phyloP scores from a whole-genome alignment of 202 grass and related monocot species.

The Panicum virgatum region DNA sequence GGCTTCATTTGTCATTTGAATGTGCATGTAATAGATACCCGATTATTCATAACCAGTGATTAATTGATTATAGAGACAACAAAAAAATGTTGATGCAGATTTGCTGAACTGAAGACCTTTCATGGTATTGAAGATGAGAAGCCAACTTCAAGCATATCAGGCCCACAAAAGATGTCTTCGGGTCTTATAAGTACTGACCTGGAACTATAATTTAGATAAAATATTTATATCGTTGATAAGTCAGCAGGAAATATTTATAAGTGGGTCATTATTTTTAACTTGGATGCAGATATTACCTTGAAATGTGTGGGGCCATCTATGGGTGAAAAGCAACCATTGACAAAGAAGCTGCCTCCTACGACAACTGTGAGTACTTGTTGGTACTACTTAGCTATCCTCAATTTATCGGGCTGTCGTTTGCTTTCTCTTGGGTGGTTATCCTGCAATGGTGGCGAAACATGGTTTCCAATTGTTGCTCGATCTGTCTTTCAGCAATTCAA shows the following conservation, averaged over 20 bases:
- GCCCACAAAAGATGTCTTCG: constrained; percentile 83
- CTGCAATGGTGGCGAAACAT: not conserved
- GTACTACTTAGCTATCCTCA: constrained; percentile 13
- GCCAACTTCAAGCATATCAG: constrained; percentile 51
- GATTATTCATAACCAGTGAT: constrained; percentile 9
- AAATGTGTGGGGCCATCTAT: constrained; percentile 94
- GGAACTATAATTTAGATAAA: constrained; percentile 11
- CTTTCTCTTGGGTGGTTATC: not conserved
- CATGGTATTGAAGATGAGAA: constrained; percentile 92
- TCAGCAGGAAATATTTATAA: not conserved
- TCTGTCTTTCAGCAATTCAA: constrained; percentile 12
- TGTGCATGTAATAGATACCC: not conserved
- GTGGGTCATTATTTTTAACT: not conserved
- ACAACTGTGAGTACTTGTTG: constrained; percentile 63
- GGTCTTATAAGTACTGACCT: constrained; percentile 69
- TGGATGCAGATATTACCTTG: constrained; percentile 66
- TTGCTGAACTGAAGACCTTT: constrained; percentile 70
- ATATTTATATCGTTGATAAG: not conserved
- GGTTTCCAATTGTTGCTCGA: not conserved
- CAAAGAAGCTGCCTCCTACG: constrained; percentile 77
- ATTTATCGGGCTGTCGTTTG: not conserved
- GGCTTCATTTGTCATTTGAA: constrained; percentile 13
- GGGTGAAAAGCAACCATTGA: constrained; percentile 83
- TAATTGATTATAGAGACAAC: constrained; percentile 19
- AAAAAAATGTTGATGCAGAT: constrained; percentile 48